Evolutionary conservation across 1,284 basidiomycete genomes (phyloP).

Genomic region (Fomitopsis schrenkii): DNA sequence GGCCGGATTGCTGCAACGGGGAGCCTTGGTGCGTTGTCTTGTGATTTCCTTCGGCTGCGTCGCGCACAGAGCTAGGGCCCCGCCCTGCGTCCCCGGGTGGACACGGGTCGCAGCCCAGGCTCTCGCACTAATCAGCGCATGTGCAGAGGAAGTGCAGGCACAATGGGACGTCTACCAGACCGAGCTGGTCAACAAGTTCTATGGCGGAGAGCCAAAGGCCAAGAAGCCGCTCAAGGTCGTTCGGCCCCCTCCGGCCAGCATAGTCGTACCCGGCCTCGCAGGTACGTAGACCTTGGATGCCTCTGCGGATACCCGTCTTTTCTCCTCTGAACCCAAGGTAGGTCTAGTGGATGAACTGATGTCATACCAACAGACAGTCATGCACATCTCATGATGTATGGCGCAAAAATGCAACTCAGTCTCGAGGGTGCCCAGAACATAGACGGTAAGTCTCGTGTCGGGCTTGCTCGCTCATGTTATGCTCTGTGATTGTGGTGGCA

Average conservation of each 20-base stretch:
- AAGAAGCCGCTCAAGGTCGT: conserved; percentile 36
- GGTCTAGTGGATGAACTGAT: not conserved
- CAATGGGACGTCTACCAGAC: conserved; percentile 25
- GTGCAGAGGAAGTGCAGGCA: conserved; percentile 24
- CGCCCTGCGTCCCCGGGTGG: conserved; percentile 7
- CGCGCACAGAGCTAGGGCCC: not conserved
- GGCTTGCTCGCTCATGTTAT: not conserved
- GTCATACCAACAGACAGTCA: conserved; percentile 60
- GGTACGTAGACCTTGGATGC: conserved; percentile 37
- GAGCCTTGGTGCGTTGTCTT: conserved; percentile 32
- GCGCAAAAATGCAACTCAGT: conserved; percentile 62
- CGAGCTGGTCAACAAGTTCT: conserved; percentile 26
- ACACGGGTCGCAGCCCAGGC: not conserved
- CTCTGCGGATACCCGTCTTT: not conserved
- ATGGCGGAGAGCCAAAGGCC: conserved; percentile 26
- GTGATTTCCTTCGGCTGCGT: not conserved
- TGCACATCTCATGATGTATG: conserved; percentile 71
- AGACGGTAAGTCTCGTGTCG: conserved; percentile 37
- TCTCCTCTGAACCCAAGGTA: not conserved
- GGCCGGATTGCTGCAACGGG: conserved; percentile 56
- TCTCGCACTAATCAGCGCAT: not conserved
- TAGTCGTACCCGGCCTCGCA: conserved; percentile 67
- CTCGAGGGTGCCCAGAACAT: conserved; percentile 59
- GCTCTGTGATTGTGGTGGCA: not conserved
- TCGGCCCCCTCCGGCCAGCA: conserved; percentile 39